Conservation (phyloP, 192 early-diverging fungal genomes). For the Umbelopsis sp. region DNA sequence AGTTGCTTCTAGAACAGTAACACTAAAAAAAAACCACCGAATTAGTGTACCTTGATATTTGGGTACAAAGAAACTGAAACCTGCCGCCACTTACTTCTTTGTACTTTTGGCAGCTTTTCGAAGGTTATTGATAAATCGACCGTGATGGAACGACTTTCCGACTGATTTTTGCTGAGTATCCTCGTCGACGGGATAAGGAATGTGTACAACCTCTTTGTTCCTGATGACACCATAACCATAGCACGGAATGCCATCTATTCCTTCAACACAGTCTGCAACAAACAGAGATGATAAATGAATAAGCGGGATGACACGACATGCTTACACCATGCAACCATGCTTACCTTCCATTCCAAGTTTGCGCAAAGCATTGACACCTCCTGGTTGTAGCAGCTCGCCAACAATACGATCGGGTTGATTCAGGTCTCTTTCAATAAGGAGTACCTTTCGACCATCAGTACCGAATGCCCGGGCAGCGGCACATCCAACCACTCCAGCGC, state of each 20-base stretch:
- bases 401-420: constrained; percentile 96
- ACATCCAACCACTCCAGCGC: constrained; percentile 92
- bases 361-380: constrained; percentile 82
- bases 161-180: constrained; percentile 48
- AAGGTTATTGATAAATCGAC: constrained; percentile 87
- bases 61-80: too few species aligned
- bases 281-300: background rate
- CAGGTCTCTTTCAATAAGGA: constrained; percentile 85
- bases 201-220: constrained; percentile 56
- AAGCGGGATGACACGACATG: constrained; percentile 21
- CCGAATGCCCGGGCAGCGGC: constrained; percentile 83
- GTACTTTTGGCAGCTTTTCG: constrained; percentile 61
- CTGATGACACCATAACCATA: constrained; percentile 82
- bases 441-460: constrained; percentile 67
- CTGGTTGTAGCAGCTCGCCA: constrained; percentile 95
- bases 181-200: constrained; percentile 69
- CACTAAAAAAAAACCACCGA: constrained; percentile 43
- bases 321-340: background rate
- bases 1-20: constrained; percentile 78
- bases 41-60: background rate
- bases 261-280: constrained; percentile 70
- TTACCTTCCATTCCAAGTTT: constrained; percentile 72
- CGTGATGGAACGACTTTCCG: constrained; percentile 93
- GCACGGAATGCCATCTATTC: constrained; percentile 82
- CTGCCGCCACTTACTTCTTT: constrained; percentile 48